Evolutionary conservation across 2,329 filamentous ascomycete genomes (phyloP).

Genomic region (Calonectria pauciramosa): DNA sequence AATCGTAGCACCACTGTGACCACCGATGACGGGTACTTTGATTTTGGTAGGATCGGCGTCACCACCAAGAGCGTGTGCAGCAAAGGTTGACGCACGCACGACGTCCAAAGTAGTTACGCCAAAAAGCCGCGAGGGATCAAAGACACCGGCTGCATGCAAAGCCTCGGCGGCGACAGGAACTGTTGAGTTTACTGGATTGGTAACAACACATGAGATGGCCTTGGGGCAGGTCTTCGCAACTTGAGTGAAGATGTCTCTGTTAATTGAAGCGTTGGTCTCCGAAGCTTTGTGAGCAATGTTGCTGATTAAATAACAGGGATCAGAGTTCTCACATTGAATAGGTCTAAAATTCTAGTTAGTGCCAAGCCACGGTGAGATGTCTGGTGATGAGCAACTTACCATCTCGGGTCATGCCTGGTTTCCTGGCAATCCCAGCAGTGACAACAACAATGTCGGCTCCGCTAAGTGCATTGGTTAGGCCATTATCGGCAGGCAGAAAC

Average conservation of each 20-base stretch:
- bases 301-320: too few species aligned
- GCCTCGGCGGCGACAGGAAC: neutral
- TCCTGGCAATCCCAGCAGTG: neutral
- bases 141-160: neutral
- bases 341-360: neutral
- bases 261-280: neutral
- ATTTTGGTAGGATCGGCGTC: neutral
- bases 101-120: neutral
- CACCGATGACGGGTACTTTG: neutral
- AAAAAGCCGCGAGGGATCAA: neutral
- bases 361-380: neutral
- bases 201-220: neutral
- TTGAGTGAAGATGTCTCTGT: neutral
- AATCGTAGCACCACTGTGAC: neutral
- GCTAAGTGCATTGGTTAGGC: neutral
- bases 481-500: neutral
- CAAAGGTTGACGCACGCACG: neutral
- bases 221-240: neutral
- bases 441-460: neutral
- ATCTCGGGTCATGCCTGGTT: neutral
- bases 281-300: neutral
- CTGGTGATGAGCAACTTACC: too few species aligned
- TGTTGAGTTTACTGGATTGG: neutral
- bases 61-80: neutral
- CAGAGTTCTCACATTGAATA: neutral